Evolutionary conservation across 1,139 yeast genomes (phyloP).

Genomic region (Geotrichum bryndzae): DNA sequence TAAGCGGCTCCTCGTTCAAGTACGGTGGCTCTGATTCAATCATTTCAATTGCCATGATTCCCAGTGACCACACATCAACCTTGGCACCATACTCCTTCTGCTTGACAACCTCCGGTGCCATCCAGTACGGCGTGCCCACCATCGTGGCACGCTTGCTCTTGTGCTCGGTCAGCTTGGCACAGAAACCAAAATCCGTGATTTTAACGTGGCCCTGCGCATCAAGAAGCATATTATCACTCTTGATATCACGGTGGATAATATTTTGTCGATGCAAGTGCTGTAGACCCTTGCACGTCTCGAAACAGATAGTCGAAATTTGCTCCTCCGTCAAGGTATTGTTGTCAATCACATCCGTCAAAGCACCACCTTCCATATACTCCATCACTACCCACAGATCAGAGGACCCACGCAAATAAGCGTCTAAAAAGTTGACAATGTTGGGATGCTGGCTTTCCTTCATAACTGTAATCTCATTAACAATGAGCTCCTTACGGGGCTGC

Average conservation of each 20-base stretch:
- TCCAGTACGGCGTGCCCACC: slow-evolving; percentile 47
- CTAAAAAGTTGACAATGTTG: slow-evolving; percentile 87
- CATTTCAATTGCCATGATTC: slow-evolving; percentile 98
- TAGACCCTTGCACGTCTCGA: slow-evolving; percentile 85
- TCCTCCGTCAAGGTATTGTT: slow-evolving; percentile 66
- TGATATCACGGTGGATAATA: slow-evolving; percentile 93
- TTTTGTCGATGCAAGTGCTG: slow-evolving; percentile 87
- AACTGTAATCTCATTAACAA: slow-evolving; percentile 86
- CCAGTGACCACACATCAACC: slow-evolving; percentile 96
- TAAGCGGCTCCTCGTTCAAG: slow-evolving; percentile 88
- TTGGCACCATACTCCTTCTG: slow-evolving; percentile 95
- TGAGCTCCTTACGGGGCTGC: slow-evolving; percentile 93
- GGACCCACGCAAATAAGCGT: slow-evolving; percentile 58
- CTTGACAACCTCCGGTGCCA: slow-evolving; percentile 34
- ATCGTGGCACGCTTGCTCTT: slow-evolving; percentile 92
- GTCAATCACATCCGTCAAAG: slow-evolving; percentile 84
- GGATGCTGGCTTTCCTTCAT: slow-evolving; percentile 90
- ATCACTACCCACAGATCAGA: slow-evolving; percentile 80
- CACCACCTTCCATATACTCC: slow-evolving; percentile 94
- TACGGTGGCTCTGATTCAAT: slow-evolving; percentile 98
- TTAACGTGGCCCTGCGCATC: slow-evolving; percentile 86
- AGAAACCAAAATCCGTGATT: slow-evolving; percentile 95
- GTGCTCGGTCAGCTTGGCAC: slow-evolving; percentile 91
- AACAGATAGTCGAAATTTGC: slow-evolving; percentile 87
- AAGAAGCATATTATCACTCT: slow-evolving; percentile 85